Evolutionary conservation across 73 alveolate genomes (phyloP).

Genomic region (Durusdinium trenchii): DNA sequence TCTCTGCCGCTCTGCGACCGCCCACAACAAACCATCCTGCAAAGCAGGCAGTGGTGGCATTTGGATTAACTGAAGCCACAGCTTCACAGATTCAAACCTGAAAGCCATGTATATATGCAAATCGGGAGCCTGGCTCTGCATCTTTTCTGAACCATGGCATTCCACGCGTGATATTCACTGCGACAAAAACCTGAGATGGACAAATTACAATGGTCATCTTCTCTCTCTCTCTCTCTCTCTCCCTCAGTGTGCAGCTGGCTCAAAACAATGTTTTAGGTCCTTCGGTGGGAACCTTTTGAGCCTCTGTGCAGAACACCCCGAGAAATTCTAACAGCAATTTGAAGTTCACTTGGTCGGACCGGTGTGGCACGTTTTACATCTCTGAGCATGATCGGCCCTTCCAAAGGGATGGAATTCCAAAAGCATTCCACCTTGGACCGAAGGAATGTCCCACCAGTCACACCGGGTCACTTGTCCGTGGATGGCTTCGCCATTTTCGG

Average conservation of each 20-base stretch:
- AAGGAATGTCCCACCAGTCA: not conserved
- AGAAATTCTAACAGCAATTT: not conserved
- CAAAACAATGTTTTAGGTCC: not conserved
- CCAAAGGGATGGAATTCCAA: not conserved
- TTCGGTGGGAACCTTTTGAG: not conserved
- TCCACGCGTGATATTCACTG: conserved; percentile 18
- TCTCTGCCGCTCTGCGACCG: conserved; percentile 8
- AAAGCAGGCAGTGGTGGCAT: not conserved
- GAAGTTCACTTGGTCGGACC: too few species aligned
- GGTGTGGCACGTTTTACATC: too few species aligned
- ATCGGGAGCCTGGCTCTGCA: not conserved
- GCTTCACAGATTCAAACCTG: too few species aligned
- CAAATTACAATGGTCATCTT: too few species aligned
- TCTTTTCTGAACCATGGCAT: conserved; percentile 55
- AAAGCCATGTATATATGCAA: not conserved
- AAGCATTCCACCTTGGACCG: not conserved
- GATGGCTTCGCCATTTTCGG: conserved; percentile 25
- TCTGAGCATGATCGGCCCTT: not conserved
- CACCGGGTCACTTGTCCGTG: conserved; percentile 6
- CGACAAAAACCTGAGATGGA: not conserved
- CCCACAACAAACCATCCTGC: conserved; percentile 69
- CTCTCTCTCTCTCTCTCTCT: not conserved
- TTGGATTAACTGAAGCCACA: not conserved
- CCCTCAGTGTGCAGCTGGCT: not conserved
- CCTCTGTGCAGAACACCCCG: not conserved